Conservation (phyloP, 2,329 filamentous ascomycete genomes). For the Fonsecaea pugnacius region DNA sequence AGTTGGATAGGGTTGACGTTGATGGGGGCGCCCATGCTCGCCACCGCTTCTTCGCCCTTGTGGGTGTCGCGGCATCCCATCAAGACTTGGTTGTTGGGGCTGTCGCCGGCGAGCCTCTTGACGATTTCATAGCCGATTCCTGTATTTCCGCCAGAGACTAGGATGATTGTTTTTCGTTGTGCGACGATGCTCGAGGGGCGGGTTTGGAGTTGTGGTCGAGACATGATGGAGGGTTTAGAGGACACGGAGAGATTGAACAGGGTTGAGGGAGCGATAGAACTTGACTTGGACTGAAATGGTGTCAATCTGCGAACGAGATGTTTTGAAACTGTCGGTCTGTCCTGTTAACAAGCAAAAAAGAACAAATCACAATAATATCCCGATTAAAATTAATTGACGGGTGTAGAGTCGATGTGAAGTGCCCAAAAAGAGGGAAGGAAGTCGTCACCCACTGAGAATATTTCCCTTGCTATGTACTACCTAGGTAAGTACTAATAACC, state of each 20-base stretch:
- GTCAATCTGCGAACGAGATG: background rate
- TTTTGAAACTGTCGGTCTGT: too few species aligned
- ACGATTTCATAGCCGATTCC: slow-evolving; percentile 38
- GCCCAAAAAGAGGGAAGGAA: too few species aligned
- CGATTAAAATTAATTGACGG: too few species aligned
- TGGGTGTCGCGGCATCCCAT: slow-evolving; percentile 43
- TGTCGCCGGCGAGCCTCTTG: slow-evolving; percentile 37
- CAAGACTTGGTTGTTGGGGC: slow-evolving; percentile 44
- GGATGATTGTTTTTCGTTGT: slow-evolving; percentile 34
- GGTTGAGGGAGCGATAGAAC: background rate
- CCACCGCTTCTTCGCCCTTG: slow-evolving; percentile 43
- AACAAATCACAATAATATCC: too few species aligned
- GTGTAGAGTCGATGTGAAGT: too few species aligned
- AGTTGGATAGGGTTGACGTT: slow-evolving; percentile 42
- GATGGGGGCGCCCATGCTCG: slow-evolving; percentile 34
- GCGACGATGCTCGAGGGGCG: slow-evolving; percentile 31
- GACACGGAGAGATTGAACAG: background rate
- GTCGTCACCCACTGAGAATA: too few species aligned
- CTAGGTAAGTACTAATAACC: too few species aligned
- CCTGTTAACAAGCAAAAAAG: too few species aligned
- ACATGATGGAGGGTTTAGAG: slow-evolving; percentile 21
- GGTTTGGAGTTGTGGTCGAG: slow-evolving; percentile 28
- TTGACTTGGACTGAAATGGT: background rate
- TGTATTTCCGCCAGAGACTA: slow-evolving; percentile 31
- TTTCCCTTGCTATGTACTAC: too few species aligned